Base-by-base conservation (phyloP, 2,329 filamentous ascomycete genomes). In the Purpureocillium takamizusanense region DNA sequence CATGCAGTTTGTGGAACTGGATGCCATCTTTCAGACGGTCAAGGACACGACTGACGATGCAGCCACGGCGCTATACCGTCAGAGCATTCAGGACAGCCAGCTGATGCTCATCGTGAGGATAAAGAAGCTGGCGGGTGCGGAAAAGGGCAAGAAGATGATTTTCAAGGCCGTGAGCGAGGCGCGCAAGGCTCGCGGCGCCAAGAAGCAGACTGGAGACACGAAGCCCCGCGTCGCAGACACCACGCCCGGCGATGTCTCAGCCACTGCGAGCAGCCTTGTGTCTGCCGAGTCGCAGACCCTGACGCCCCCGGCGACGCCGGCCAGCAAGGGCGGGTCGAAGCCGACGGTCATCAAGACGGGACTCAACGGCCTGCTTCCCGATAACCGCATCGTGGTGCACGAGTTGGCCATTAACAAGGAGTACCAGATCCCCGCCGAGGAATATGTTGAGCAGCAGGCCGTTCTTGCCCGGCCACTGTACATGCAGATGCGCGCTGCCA, bases 1-100 rank as follows among this genome's bases (percentile, higher is more conserved):
- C n/a, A 74, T 86, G 51, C 84, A 87, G 46, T 89, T 90, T 57
- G 83, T 89, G 14, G 85, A 88, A 54, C 72, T 92, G 2, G 86
- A 92, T 52, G 81, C 81, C 28, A 90, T 90, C 35, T 84, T 84
- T 70, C 83, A 88, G 54, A 85, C 82, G 3, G 83, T 92, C 55
- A 88, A 87, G 56, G 80, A 87, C 50, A 80, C 81, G 37, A 84
- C 78, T 1, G 79, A 85, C 35, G 78, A 82, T 30, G 76, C 79
- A 13, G 84, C 87, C 3, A 76, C 83, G 1, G 77, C 76, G 14
- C 77, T 87, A n/a, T 90, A 89, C 53, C 77, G 79, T 28, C 74
- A 86, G 51, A 87, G 85, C 42, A 88, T 90, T 46, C 76, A 83
- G 41, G 81, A 88, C 47, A 89, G 87, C 50, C 86, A 92, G 56